Base-by-base conservation (phyloP, 2,329 filamentous ascomycete genomes). In the Cladosporium sp. region DNA sequence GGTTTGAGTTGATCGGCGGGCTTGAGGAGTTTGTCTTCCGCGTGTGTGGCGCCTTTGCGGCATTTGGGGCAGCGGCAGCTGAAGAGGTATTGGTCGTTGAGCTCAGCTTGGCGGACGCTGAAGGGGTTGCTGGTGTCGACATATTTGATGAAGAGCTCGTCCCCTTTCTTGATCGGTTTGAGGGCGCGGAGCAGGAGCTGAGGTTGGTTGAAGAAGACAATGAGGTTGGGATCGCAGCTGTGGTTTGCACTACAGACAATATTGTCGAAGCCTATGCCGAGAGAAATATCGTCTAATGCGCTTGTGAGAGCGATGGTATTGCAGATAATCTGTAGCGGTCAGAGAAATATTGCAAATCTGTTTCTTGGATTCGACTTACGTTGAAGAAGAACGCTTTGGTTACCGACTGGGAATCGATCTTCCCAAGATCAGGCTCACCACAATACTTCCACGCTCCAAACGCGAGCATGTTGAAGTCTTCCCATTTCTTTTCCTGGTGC, bases 121-220 rank as follows among this genome's bases (percentile, higher is more conserved):
- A 71, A 73, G 0, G 80, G 75, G 37, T 76, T 74, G 0, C 77
- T 81, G 34, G 71, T 70, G 59, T 85, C 82, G 56, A 83, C 72
- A 61, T 86, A 86, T 3, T 80, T 79, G 54, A 84, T 79, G 59
- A 75, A 79, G 31, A 85, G 72, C 62, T 86, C 81, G 31, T 81
- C 76, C 55, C 74, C 75, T 53, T 74, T 72, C 14, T 69, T 64
- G 55, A 85, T 81, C 0, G 74, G 70, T 10, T 67, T 69, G 1
- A 83, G 66, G 0, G 81, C 75, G 33, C 79, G 77, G 32, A 83
- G 61, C 11, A 70, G 70, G 9, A 81, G 65, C 32, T 69, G 63
- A 3, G 74, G 68, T 16, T 78, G 75, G 53, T 83, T 78, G 67
- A 83, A 82, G 10, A 78, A 72, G 14, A 82, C 72, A 31, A 75